Evolutionary conservation across 371 early-diverging fungal species (phyloP).

Genomic region (Mucor piriformis): DNA sequence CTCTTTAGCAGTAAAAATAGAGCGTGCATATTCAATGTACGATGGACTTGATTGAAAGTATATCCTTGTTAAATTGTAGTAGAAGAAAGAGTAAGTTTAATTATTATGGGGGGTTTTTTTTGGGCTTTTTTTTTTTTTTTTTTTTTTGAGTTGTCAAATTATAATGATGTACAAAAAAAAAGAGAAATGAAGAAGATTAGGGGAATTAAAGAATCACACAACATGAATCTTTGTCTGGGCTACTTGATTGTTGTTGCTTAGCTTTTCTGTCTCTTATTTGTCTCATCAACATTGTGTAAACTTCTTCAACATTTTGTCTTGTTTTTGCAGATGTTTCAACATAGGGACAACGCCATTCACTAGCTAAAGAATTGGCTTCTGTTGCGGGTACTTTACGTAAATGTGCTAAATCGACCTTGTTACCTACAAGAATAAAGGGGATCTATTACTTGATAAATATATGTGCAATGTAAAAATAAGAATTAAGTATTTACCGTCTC

Average conservation of each 20-base stretch:
- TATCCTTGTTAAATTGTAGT: not conserved
- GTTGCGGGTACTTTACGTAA: constrained; percentile 71
- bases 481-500: constrained; percentile 57
- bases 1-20: not conserved
- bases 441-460: constrained; percentile 28
- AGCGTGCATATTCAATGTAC: not conserved
- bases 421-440: constrained; percentile 87
- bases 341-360: constrained; percentile 81
- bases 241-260: constrained; percentile 49
- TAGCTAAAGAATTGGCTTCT: constrained; percentile 73
- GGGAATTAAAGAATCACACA: constrained; percentile 46
- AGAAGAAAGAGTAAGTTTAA: not conserved
- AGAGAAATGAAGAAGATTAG: constrained; percentile 5
- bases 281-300: constrained; percentile 76
- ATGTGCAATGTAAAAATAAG: not conserved
- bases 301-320: constrained; percentile 83
- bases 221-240: constrained; percentile 52
- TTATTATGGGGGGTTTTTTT: not conserved
- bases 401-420: constrained; percentile 82
- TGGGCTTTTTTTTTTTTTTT: too few relatives aligned
- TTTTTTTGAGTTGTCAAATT: not conserved
- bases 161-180: constrained; percentile 5
- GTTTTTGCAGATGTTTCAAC: constrained; percentile 91
- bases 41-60: not conserved
- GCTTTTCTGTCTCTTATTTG: constrained; percentile 76